Percentiles rank a stretch among this genome's conserved stretches.
Conservation (phyloP, 1,139 yeast species). For the Candida mesenterica region DNA sequence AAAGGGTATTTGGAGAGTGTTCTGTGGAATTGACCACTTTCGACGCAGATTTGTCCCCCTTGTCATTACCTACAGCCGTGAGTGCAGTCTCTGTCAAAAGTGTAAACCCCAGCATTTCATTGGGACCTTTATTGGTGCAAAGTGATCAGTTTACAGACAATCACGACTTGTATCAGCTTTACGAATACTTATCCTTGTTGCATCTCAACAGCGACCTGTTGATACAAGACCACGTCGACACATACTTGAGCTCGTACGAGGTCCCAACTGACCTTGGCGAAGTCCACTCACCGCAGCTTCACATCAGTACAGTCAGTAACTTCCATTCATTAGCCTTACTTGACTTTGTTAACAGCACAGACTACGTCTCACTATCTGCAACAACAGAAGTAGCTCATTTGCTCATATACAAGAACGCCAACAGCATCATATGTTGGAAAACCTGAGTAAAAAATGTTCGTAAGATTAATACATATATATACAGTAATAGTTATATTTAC, state of each 20-base stretch:
- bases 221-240: conserved; percentile 11
- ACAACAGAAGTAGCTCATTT: not conserved
- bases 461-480: not conserved
- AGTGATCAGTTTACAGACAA: conserved; percentile 3
- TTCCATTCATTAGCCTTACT: not conserved
- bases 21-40: not conserved
- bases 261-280: conserved; percentile 10
- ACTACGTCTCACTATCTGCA: not conserved
- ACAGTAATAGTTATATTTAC: too few relatives aligned
- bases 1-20: conserved; percentile 2
- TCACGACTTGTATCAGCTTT: conserved; percentile 11
- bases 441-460: too few relatives aligned
- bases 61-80: too few relatives aligned
- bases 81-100: too few relatives aligned
- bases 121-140: not conserved
- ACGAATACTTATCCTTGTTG: conserved; percentile 21
- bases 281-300: too few relatives aligned
- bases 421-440: not conserved
- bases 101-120: conserved; percentile 1
- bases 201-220: conserved; percentile 18
- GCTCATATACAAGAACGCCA: not conserved
- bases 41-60: not conserved
- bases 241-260: conserved; percentile 16
- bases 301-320: not conserved
- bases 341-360: not conserved